phyloP scores from a whole-genome alignment of 768 basidiomycete species.

The Scleroderma citrinum region DNA sequence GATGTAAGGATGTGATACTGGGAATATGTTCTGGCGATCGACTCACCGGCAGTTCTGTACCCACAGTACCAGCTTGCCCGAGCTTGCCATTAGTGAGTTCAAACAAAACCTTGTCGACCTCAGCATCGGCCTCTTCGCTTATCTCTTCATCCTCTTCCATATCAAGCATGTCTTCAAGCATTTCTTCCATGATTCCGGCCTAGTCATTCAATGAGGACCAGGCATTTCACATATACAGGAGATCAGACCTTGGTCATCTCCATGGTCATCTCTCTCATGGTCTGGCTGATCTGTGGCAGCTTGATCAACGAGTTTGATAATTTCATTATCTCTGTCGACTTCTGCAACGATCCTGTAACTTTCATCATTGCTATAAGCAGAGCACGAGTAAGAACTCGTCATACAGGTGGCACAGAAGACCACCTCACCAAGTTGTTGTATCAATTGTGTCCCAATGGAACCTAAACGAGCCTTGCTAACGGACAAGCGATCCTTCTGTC shows the following conservation, averaged over 20 bases:
- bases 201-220: slow-evolving; percentile 26
- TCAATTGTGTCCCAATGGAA: slow-evolving; percentile 83
- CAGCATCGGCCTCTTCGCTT: slow-evolving; percentile 94
- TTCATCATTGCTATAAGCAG: slow-evolving; percentile 76
- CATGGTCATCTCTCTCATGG: slow-evolving; percentile 98
- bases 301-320: slow-evolving; percentile 89
- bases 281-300: slow-evolving; percentile 85
- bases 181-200: slow-evolving; percentile 98
- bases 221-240: neutral
- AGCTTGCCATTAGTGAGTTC: slow-evolving; percentile 95
- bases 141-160: slow-evolving; percentile 93
- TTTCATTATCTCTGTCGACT: slow-evolving; percentile 98
- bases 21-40: neutral
- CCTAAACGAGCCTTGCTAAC: slow-evolving; percentile 90
- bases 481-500: slow-evolving; percentile 88
- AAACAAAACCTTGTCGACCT: slow-evolving; percentile 94
- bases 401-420: neutral
- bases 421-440: slow-evolving; percentile 82
- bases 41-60: slow-evolving; percentile 71
- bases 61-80: slow-evolving; percentile 75
- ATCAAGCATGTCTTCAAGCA: slow-evolving; percentile 91
- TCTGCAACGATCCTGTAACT: slow-evolving; percentile 96
- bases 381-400: slow-evolving; percentile 1
- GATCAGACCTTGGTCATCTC: slow-evolving; percentile 92
- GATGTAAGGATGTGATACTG: neutral